Conservation (phyloP, 345 rosid species). For the Kandelia obovata region DNA sequence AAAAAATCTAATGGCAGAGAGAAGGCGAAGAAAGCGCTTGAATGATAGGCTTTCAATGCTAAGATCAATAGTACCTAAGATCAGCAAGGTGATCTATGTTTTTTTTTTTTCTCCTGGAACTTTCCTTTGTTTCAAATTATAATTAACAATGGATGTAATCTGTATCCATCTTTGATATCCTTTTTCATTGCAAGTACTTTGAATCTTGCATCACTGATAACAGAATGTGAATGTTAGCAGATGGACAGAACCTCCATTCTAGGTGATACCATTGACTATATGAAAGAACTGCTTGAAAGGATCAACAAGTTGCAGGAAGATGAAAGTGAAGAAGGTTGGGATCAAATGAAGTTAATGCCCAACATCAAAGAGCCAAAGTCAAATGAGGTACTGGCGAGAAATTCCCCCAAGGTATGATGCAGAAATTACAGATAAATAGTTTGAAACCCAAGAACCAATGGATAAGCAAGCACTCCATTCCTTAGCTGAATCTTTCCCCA, state of each 20-base stretch:
- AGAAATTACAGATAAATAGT: background rate
- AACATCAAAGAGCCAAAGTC: constrained; percentile 49
- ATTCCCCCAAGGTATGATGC: constrained; percentile 74
- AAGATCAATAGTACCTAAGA: constrained; percentile 91
- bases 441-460: background rate
- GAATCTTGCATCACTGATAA: background rate
- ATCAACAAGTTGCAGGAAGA: constrained; percentile 55
- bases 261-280: constrained; percentile 70
- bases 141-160: background rate
- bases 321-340: constrained; percentile 34
- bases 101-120: constrained; percentile 8
- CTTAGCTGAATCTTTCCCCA: background rate
- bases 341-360: constrained; percentile 30
- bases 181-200: too few relatives aligned
- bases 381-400: constrained; percentile 55
- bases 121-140: background rate
- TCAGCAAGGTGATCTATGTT: constrained; percentile 62
- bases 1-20: constrained; percentile 86
- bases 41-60: constrained; percentile 85
- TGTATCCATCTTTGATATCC: too few relatives aligned
- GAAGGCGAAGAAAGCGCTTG: constrained; percentile 78
- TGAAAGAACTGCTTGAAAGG: constrained; percentile 46
- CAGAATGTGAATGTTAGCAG: constrained; percentile 23
- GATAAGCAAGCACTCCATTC: background rate
- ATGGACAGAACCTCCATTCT: constrained; percentile 73